Conservation (phyloP, 495 filamentous ascomycete genomes). For the Choiromyces venosus region DNA sequence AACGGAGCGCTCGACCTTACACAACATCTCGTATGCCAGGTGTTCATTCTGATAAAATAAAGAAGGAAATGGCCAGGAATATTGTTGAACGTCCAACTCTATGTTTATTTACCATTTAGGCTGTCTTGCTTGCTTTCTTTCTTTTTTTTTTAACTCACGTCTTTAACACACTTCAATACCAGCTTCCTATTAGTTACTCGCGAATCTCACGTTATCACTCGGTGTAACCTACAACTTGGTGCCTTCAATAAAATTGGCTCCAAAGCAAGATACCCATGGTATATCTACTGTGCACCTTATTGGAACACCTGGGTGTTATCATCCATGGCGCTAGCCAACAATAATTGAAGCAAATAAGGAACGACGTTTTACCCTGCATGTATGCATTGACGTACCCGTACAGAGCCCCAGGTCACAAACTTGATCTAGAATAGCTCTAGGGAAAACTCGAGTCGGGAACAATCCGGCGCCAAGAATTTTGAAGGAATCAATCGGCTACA, state of each 20-base stretch:
- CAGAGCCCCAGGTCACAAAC: not conserved
- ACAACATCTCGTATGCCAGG: not conserved
- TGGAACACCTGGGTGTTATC: not conserved
- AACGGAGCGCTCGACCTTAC: not conserved
- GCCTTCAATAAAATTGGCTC: not conserved
- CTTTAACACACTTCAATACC: not conserved
- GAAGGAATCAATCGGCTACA: not conserved
- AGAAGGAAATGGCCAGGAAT: not conserved
- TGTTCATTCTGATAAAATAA: not conserved
- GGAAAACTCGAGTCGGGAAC: not conserved
- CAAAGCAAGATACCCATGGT: not conserved
- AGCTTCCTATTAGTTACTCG: slow-evolving; percentile 1
- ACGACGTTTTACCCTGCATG: not conserved
- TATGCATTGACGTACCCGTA: not conserved
- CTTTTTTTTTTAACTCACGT: not conserved
- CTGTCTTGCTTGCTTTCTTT: not conserved
- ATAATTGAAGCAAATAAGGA: no score
- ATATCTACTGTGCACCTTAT: not conserved
- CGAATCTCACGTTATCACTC: slow-evolving; percentile 2
- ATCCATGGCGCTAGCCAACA: no score
- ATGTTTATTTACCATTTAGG: not conserved
- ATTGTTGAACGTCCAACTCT: not conserved
- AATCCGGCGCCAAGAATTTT: not conserved
- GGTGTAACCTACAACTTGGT: not conserved
- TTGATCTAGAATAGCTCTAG: not conserved